These are phyloP conservation scores for Clarireedia monteithiana DNA, from an alignment of 2,329 filamentous ascomycete genomes.

Conservation along the genomic window DNA sequence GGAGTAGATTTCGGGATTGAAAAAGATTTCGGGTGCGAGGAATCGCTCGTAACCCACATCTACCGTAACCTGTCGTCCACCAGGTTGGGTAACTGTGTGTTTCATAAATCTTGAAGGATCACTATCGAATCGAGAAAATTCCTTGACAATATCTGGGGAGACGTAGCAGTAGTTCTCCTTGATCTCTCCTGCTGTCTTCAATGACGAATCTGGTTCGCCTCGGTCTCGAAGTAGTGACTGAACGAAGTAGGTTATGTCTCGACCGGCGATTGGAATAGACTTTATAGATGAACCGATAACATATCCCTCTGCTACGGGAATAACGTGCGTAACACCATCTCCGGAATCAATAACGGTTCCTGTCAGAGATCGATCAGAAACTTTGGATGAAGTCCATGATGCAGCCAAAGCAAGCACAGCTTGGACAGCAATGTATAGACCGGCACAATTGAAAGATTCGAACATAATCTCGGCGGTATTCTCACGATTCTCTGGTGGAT, in stretches of 20 bases:
- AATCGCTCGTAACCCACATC: slow-evolving; percentile 98
- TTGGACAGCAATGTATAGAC: slow-evolving; percentile 97
- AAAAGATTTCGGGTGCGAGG: slow-evolving; percentile 97
- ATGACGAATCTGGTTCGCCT: slow-evolving; percentile 89
- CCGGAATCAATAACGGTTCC: slow-evolving; percentile 98
- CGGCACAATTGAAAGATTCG: slow-evolving; percentile 98
- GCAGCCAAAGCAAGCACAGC: slow-evolving; percentile 93
- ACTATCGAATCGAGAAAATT: slow-evolving; percentile 88
- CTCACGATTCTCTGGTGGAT: slow-evolving; percentile 97
- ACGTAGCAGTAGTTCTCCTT: slow-evolving; percentile 99
- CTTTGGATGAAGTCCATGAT: slow-evolving; percentile 98
- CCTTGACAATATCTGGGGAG: slow-evolving; percentile 97
- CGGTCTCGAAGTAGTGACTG: slow-evolving; percentile 93
- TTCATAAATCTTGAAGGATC: slow-evolving; percentile 88
- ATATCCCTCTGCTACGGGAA: slow-evolving; percentile 96
- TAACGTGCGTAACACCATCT: slow-evolving; percentile 98
- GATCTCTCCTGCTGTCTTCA: slow-evolving; percentile 96
- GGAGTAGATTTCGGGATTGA: slow-evolving; percentile 99
- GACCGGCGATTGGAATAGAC: slow-evolving; percentile 94
- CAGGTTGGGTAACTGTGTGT: slow-evolving; percentile 79
- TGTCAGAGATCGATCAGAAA: slow-evolving; percentile 89
- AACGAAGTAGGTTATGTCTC: slow-evolving; percentile 98
- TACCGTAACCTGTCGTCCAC: slow-evolving; percentile 75
- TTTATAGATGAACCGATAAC: slow-evolving; percentile 99
- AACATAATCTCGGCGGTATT: slow-evolving; percentile 99